A percentile compares a stretch with the other conserved stretches of the same genome.
These are phyloP conservation scores for Citrus sp. DNA, from an alignment of 345 rosid species.

Conservation along the genomic window DNA sequence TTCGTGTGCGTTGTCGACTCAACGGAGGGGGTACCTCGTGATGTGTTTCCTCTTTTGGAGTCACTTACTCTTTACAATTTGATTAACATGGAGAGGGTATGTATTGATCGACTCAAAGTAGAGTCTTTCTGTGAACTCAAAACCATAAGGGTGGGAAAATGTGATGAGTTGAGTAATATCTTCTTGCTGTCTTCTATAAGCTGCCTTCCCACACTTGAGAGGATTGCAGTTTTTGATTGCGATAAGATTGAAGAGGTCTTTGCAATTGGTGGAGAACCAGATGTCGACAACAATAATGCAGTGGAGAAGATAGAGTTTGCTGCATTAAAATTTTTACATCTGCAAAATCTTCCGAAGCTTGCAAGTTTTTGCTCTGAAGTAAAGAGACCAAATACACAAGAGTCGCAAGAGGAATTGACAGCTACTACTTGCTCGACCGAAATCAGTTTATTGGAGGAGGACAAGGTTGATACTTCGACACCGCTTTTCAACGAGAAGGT, in stretches of 20 bases:
- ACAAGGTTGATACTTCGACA: not conserved
- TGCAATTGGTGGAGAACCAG: not conserved
- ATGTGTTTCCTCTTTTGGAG: slow-evolving; percentile 10
- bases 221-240: slow-evolving; percentile 12
- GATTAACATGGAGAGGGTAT: slow-evolving; percentile 3
- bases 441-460: not conserved
- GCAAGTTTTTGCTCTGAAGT: not conserved
- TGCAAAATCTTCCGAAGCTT: not conserved
- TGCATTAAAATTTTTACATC: not conserved
- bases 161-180: not conserved
- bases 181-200: not conserved
- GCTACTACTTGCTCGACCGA: not conserved
- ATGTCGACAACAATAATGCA: not conserved
- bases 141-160: not conserved
- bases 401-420: not conserved
- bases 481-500: not conserved
- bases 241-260: slow-evolving; percentile 12
- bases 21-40: not conserved
- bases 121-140: slow-evolving; percentile 12
- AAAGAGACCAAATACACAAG: not conserved
- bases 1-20: not conserved
- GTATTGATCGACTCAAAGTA: not conserved
- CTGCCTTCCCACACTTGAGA: slow-evolving; percentile 13
- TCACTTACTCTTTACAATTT: slow-evolving; percentile 8
- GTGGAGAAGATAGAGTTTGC: not conserved